These are phyloP conservation scores for Phallus indusiatus DNA, from an alignment of 768 basidiomycete genomes.

Conservation along the genomic window DNA sequence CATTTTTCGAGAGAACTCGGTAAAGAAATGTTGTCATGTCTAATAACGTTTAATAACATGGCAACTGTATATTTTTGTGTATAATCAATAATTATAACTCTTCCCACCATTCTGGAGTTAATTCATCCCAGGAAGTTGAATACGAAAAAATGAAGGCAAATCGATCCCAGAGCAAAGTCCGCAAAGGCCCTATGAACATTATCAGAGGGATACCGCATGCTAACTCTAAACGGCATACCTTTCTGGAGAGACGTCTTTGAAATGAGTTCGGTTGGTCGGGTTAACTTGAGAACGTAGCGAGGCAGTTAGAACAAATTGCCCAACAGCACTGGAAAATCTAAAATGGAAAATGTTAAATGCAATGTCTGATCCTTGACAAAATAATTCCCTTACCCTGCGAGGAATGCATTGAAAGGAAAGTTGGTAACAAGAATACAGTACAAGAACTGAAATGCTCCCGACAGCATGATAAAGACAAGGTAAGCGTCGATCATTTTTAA, in stretches of 20 bases:
- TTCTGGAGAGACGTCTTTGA: constrained; percentile 90
- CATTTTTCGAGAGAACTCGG: constrained; percentile 57
- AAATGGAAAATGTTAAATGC: background rate
- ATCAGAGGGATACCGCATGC: background rate
- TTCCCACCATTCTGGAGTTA: background rate
- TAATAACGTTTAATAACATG: background rate
- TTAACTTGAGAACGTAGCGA: constrained; percentile 90
- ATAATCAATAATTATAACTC: background rate
- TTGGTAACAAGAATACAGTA: constrained; percentile 89
- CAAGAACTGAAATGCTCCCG: constrained; percentile 81
- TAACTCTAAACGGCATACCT: constrained; percentile 42
- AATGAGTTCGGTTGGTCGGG: constrained; percentile 69
- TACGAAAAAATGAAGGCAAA: constrained; percentile 96
- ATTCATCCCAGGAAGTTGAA: constrained; percentile 91
- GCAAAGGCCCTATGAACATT: constrained; percentile 72
- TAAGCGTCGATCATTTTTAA: constrained; percentile 94
- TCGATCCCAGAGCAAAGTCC: constrained; percentile 91
- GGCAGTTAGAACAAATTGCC: constrained; percentile 93
- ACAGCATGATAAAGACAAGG: constrained; percentile 84
- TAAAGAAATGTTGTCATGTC: constrained; percentile 9
- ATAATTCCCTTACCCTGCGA: constrained; percentile 67
- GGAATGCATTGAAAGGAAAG: constrained; percentile 96
- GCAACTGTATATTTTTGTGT: background rate
- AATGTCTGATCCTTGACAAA: background rate
- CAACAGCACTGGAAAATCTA: constrained; percentile 88